Evolutionary conservation across 176 grass and related monocot species (phyloP).

Genomic region (Otatea glauca): DNA sequence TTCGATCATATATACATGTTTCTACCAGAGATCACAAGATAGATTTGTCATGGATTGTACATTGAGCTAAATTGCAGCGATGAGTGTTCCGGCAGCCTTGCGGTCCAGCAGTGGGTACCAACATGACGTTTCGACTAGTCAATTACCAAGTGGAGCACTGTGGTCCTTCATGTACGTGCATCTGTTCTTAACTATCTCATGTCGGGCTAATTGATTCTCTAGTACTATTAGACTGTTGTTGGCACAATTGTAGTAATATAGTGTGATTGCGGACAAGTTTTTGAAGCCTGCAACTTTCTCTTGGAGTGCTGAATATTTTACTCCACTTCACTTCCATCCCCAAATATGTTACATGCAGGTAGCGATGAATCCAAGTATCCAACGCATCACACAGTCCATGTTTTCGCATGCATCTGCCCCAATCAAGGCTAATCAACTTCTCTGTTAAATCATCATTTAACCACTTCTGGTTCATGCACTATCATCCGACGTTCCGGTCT

Average conservation of each 20-base stretch:
- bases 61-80: background rate
- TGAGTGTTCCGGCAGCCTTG: background rate
- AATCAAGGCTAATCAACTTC: background rate
- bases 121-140: background rate
- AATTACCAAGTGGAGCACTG: background rate
- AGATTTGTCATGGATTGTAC: background rate
- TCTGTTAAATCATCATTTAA: background rate
- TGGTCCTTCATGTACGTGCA: background rate
- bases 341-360: background rate
- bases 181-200: conserved; percentile 9
- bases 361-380: background rate
- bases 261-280: background rate
- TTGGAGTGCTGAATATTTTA: conserved; percentile 1
- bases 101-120: conserved; percentile 20
- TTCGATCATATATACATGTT: too few relatives aligned
- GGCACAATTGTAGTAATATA: background rate
- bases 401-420: background rate
- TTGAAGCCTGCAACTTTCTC: background rate
- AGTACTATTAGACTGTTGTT: background rate
- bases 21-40: background rate
- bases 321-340: background rate
- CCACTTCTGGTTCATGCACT: background rate
- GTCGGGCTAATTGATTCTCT: background rate
- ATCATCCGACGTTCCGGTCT: background rate
- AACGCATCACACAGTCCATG: background rate